These are phyloP conservation scores for Cryptosporidium baileyi DNA, from an alignment of 169 alveolate genomes.

Conservation along the genomic window DNA sequence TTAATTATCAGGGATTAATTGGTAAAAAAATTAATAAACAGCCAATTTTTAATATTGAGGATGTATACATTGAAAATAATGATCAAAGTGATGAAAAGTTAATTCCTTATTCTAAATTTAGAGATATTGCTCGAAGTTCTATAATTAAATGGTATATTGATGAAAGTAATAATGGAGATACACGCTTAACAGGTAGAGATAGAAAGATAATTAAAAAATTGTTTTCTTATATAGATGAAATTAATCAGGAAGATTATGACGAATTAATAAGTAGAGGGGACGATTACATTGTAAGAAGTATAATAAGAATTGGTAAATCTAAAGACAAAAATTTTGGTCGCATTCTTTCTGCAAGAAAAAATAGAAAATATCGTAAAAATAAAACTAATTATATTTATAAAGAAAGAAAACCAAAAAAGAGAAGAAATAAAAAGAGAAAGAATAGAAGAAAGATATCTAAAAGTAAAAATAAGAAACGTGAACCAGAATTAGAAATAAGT, in stretches of 20 bases:
- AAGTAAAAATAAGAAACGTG: not conserved
- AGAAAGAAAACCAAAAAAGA: not conserved
- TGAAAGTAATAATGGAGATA: conserved; percentile 19
- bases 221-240: not conserved
- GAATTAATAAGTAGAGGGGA: conserved; percentile 35
- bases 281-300: conserved; percentile 35
- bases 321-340: conserved; percentile 27
- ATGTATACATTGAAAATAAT: not conserved
- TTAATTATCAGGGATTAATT: conserved; percentile 32
- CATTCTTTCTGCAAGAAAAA: not conserved
- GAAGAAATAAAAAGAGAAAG: not conserved
- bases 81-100: not conserved
- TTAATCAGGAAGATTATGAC: conserved; percentile 16
- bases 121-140: conserved; percentile 51
- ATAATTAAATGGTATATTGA: conserved; percentile 41
- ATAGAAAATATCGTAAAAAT: not conserved
- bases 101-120: conserved; percentile 7
- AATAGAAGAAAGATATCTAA: not conserved
- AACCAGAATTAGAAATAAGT: not conserved
- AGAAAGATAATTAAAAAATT: conserved; percentile 12
- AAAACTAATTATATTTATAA: not conserved
- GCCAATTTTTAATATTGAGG: not conserved
- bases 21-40: conserved; percentile 32
- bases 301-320: conserved; percentile 12
- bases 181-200: conserved; percentile 31